Base-by-base conservation (phyloP, 208 protist genomes). In the Polymyxa betae region DNA sequence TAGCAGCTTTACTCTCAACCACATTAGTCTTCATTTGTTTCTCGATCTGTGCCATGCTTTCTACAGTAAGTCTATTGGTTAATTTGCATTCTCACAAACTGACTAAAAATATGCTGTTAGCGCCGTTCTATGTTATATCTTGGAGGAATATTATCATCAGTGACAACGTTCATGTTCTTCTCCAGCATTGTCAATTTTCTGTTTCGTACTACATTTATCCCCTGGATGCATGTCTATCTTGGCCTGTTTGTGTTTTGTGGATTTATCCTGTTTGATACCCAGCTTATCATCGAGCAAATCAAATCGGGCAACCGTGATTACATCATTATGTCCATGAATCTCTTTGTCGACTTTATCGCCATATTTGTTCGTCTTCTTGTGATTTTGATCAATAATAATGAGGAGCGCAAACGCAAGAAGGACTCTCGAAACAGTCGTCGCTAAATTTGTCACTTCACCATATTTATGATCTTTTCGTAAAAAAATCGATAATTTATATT, bases 261-360 rank as follows among this genome's bases (percentile, higher is more conserved):
- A 0, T 95, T 92, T 64, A 77, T 95, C 52, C 5, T 92, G 24
- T 95, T 93, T 88, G 93, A 95, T 46, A 95, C 93, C 1, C 93
- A 95, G 92, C 35, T 95, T 64, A 94, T 94, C 46, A 91, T 94
- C n/a, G 88, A 92, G 41, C 92, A 94, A 92, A 87, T 32, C 10
- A 38, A 12, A 0, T 49, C 38, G 41, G 89, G 88, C 35, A 38
- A 93, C 38, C 20, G 43, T 24, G 92, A 94, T 68, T 0, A 52
- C 72, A 32, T 93, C 32, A 10, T 0, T 68, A 78, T 94, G 44
- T 77, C 93, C n/a, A 16, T 94, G 0, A 92, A 94, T 38, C 92
- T 94, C n/a, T 94, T 93, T 82, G 77, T 92, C 68, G 93, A 94
- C 60, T 54, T 94, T 91, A 90, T 94, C 45, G 92, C 35, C 38